A percentile compares a stretch with the other conserved stretches of the same genome.
Conservation (phyloP, 768 basidiomycete genomes). For the Daedaleopsis sinensis region DNA sequence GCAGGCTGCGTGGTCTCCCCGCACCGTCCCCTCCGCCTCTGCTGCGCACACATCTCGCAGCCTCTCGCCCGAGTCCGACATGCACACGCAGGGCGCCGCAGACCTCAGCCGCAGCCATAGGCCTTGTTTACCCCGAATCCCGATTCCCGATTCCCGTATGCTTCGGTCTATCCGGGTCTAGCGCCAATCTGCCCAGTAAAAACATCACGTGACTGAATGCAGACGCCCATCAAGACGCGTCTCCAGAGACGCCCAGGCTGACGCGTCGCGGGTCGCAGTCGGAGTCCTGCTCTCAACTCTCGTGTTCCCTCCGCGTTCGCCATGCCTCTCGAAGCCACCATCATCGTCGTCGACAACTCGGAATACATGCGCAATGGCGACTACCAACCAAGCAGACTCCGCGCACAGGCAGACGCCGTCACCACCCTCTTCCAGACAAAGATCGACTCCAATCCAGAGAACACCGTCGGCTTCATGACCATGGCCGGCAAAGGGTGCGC, state of each 20-base stretch:
- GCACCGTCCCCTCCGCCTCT: background rate
- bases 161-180: no score
- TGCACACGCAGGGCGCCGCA: background rate
- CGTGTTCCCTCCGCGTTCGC: constrained; percentile 31
- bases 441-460: constrained; percentile 95
- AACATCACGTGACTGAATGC: constrained; percentile 11
- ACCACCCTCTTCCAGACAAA: constrained; percentile 90
- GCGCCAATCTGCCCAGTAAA: no score
- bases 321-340: constrained; percentile 97
- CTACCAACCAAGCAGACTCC: constrained; percentile 83
- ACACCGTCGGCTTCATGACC: constrained; percentile 96
- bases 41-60: no score
- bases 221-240: constrained; percentile 21
- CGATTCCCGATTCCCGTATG: no score
- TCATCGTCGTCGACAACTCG: constrained; percentile 97
- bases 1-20: constrained; percentile 21
- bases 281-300: background rate
- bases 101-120: background rate
- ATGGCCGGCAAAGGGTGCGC: constrained; percentile 94
- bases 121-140: background rate
- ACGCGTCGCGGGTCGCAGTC: constrained; percentile 5
- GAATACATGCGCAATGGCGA: constrained; percentile 97
- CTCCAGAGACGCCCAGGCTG: constrained; percentile 20
- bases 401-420: constrained; percentile 91
- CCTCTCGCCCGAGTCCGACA: no score